A percentile compares a stretch with the other conserved stretches of the same genome.
Evolutionary conservation across 108 stramenopile species (phyloP).

Genomic region (Schizochytrium sp.): DNA sequence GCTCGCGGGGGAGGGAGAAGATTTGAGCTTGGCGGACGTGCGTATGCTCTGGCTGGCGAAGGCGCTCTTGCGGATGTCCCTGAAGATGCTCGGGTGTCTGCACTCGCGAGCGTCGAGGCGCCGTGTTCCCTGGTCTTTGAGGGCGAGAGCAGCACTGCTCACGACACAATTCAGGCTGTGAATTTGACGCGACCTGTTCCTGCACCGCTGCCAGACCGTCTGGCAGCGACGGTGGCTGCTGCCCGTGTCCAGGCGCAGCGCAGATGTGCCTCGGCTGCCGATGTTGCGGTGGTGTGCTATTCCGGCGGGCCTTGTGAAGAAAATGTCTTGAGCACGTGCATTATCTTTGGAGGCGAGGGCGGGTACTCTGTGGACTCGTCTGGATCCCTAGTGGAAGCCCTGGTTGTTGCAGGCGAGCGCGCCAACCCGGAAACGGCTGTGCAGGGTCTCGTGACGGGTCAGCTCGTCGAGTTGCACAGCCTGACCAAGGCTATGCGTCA

Average conservation of each 20-base stretch:
- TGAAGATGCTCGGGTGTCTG: not conserved
- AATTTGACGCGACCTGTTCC: slow-evolving; percentile 20
- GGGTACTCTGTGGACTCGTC: not conserved
- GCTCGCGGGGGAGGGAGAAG: not conserved
- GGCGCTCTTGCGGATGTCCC: not conserved
- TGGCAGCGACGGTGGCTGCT: not conserved
- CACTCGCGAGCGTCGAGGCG: not conserved
- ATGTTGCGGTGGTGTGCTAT: slow-evolving; percentile 16
- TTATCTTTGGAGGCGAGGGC: not conserved
- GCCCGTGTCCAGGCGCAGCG: not conserved
- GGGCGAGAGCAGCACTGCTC: not conserved
- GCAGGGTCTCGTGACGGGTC: not conserved
- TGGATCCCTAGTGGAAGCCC: not conserved
- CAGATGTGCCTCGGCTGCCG: not conserved
- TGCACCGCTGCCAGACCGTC: not conserved
- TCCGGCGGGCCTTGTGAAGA: slow-evolving; percentile 25
- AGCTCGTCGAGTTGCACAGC: not conserved
- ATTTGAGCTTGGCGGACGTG: not conserved
- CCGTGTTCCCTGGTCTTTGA: not conserved
- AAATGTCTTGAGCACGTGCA: not conserved
- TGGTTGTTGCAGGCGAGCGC: slow-evolving; percentile 1
- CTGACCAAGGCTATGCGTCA: not conserved
- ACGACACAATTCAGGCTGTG: slow-evolving; percentile 25
- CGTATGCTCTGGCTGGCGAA: not conserved
- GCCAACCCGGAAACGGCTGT: not conserved